Base-by-base conservation (phyloP, 352 stramenopile species). In the Pythium guiyangense region DNA sequence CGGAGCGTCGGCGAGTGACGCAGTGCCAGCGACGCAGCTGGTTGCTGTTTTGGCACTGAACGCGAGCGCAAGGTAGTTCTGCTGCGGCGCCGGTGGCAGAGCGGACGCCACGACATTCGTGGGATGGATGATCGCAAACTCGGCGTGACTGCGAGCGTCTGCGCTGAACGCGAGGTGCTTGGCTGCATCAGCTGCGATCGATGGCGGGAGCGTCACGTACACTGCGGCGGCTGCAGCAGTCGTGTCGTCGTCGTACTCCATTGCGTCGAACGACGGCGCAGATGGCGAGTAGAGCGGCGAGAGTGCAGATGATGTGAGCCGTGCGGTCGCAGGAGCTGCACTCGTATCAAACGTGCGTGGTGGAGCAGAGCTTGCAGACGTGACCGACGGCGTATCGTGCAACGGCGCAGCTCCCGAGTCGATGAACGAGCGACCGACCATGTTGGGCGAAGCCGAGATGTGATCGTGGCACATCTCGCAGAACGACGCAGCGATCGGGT, bases 401-500 rank as follows among this genome's bases (percentile, higher is more conserved):
- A 14, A 8, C n/a, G 26, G 5, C 34, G 20, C 6, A 5, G 12
- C 46, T 17, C 0, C 34, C 29, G 10, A 6, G 12, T 5, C 4
- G n/a, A 20, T 18, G 18, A 60, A 49, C 11, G 18, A 17, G 47
- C 45, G 22, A 17, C 20, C 46, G 22, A 44, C n/a, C 40, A 39
- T 57, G 17, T 58, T 25, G 2, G 48, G n/a, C 10, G 56, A 50
- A 4, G 43, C 15, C 2, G 71, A 88, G 18, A 83, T 77, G 52
- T 86, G 78, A 17, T 70, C 72, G 17, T 70, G 58, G 42, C 78
- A 88, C 62, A 88, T 73, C 26, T 80, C 74, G 15, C 78, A 88
- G 61, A 86, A 88, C 2, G 76, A 71, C n/a, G 71, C 67, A 27
- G 62, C 70, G 50, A 84, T 70, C n/a, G 70, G 34, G 49, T 88